Evolutionary conservation across 495 filamentous ascomycete genomes (phyloP), one percentile per base, ranked within the genome.

Genomic region (Penicillium taxi): DNA sequence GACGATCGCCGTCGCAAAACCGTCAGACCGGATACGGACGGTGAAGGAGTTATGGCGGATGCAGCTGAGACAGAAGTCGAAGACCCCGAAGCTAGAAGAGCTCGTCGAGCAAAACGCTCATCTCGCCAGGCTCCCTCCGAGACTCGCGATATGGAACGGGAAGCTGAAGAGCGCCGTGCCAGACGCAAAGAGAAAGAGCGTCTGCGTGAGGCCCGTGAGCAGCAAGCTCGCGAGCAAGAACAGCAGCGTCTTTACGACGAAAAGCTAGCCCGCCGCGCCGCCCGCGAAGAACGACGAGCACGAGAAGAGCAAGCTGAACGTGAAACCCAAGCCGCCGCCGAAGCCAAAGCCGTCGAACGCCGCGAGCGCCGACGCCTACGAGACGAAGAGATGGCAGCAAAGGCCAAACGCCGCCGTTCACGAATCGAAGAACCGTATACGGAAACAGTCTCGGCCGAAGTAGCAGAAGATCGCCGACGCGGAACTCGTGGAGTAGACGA

Each of bases 71-170:
- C 60, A 54, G 59, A 82, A 63, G 44, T 71, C 44, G 64, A 73
- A 69, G 48, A 67, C 61, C 56, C 45, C 55, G 67, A 73, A 56
- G 48, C 59, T 61, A 49, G 70, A 56, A 44, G 73, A 68, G 61
- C 74, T 56, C 59, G 72, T 54, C 55, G 69, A 5, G 56, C 62
- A 3, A 61, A 59, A 17, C 64, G 60, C 42, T 53, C 55, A 19
- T 52, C 63, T 21, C 55, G 61, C 36, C 54, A 66, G 18, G 59
- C 52, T 3, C 54, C 58, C 3, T 52, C 50, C 17, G 67, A 64
- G 26, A 41, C 44, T 8, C 62, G 55, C n/a, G 66, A 64, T 21
- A 44, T 26, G 11, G 66, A 64, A 25, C 56, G 59, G n/a, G 68
- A 68, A 42, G 63, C 54, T 2, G 69, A 72, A 33, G 67, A 71